phyloP scores from a whole-genome alignment of 2,329 filamentous ascomycete species.

The Colletotrichum caudatum region DNA sequence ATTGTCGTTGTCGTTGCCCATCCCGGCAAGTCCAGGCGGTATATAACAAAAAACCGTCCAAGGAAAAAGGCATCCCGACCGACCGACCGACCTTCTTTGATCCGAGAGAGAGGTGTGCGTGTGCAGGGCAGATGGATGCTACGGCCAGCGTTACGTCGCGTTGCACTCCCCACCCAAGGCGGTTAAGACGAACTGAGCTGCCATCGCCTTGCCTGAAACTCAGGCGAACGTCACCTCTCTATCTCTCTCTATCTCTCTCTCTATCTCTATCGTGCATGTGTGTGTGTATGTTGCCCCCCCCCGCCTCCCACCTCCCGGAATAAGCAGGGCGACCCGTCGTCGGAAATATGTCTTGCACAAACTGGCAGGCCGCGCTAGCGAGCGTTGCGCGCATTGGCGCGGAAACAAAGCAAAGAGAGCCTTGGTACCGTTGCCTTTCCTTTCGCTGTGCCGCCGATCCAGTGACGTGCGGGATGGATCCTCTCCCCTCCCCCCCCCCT shows the following conservation, averaged over 20 bases:
- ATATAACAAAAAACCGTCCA: background rate
- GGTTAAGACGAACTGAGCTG: slow-evolving; percentile 18
- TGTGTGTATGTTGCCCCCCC: background rate
- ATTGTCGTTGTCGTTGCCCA: background rate
- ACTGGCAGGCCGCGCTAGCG: background rate
- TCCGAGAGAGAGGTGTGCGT: background rate
- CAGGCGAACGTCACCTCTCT: background rate
- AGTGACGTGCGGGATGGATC: slow-evolving; percentile 6
- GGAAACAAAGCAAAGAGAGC: background rate
- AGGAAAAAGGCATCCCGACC: background rate
- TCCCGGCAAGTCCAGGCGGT: background rate
- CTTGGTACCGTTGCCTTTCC: background rate
- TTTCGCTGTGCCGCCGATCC: background rate
- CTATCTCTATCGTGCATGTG: no score
- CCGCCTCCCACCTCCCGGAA: background rate
- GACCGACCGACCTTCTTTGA: background rate
- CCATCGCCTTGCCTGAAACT: slow-evolving; percentile 36
- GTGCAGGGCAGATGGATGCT: slow-evolving; percentile 17
- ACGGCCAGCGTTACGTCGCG: slow-evolving; percentile 10
- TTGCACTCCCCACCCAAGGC: slow-evolving; percentile 16
- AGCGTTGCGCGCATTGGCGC: background rate
- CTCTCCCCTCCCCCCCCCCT: background rate
- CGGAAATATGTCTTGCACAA: slow-evolving; percentile 5
- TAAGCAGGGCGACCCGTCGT: background rate
- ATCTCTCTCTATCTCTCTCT: background rate